Evolutionary conservation across 305 asterid species (phyloP), one percentile per base, ranked within the genome.

Genomic region (Solanum hybrid): DNA sequence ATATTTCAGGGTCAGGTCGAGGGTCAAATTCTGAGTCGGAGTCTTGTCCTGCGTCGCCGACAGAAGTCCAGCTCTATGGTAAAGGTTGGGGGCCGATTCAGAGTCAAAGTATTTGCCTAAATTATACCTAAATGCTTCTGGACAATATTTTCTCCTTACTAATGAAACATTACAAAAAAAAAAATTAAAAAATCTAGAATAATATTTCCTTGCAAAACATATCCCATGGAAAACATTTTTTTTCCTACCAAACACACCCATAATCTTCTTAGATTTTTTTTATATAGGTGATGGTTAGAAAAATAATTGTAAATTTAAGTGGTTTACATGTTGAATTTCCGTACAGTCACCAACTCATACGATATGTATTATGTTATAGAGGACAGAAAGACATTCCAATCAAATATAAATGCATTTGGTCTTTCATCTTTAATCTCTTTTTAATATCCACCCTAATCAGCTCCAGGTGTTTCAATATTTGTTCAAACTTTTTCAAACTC

Each of bases 261-360:
- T 24, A 80, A 38, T 38, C 37, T 80, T 37, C 13, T 26, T 41
- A 41, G 10, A 41, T 26, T 26, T 10, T 36, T 36, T n/a, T 80
- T 32, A 32, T 34, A n/a, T 34, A 34, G 33, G 33, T 24, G 33
- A 81, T 81, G 31, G 29, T 22, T 34, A 34, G 20, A n/a, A 34
- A 57, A 45, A 51, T 51, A 84, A 29, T 45, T 61, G 73, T 68
- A 51, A 73, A 57, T n/a, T 90, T 68, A 81, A 89, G 92, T 90
- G 89, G 68, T 81, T 82, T 79, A 31, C 93, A 89, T 91, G 94
- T 90, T 88, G 80, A 24, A 86, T 34, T 61, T 31, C 84, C 91
- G 91, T 85, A 91, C 89, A 89, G 27, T 51, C 7, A 8, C 79
- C 61, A 79, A 79, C 87, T 33, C 78, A 78, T 88, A 33, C 31